Percentiles rank a stretch among this genome's conserved stretches.
phyloP scores from a whole-genome alignment of 2,329 filamentous ascomycete genomes.

The Aspergillus puulaauensis region DNA sequence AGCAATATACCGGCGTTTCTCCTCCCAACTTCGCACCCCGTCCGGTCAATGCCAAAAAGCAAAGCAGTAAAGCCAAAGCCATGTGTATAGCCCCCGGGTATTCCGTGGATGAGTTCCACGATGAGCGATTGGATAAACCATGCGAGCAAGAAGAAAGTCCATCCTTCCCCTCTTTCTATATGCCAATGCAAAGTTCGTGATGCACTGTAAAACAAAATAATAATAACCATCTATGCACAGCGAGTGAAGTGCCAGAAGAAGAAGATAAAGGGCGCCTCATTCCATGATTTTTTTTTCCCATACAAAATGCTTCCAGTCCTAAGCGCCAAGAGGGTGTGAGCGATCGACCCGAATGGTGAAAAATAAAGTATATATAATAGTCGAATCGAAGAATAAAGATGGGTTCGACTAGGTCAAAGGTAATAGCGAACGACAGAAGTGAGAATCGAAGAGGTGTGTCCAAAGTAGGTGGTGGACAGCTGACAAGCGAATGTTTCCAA shows the following conservation, averaged over 20 bases:
- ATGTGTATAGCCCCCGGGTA: background rate
- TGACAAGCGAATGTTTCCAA: conserved; percentile 41
- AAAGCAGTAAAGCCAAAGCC: background rate
- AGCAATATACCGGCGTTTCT: background rate
- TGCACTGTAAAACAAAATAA: conserved; percentile 20
- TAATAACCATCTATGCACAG: conserved; percentile 35
- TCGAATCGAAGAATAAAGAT: conserved; percentile 29
- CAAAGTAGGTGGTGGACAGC: conserved; percentile 17
- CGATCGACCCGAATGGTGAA: conserved; percentile 40
- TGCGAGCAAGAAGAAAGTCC: conserved; percentile 12
- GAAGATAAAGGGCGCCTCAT: conserved; percentile 23
- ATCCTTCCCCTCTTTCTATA: conserved; percentile 27
- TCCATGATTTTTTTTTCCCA: conserved; percentile 26
- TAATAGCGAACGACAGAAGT: conserved; percentile 35
- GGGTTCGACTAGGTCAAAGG: conserved; percentile 29
- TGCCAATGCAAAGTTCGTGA: conserved; percentile 35
- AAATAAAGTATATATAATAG: conserved; percentile 29
- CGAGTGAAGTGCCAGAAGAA: conserved; percentile 38
- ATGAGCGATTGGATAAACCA: conserved; percentile 11
- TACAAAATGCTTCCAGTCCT: conserved; percentile 25
- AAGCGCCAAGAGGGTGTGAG: conserved; percentile 38
- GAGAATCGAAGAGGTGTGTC: conserved; percentile 28
- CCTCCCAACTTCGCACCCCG: background rate
- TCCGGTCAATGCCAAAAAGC: conserved; percentile 8
- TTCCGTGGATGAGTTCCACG: conserved; percentile 1